Percentiles rank a stretch among this genome's conserved stretches.
Conservation (phyloP, 441 rosid genomes). For the Populus hybrid region DNA sequence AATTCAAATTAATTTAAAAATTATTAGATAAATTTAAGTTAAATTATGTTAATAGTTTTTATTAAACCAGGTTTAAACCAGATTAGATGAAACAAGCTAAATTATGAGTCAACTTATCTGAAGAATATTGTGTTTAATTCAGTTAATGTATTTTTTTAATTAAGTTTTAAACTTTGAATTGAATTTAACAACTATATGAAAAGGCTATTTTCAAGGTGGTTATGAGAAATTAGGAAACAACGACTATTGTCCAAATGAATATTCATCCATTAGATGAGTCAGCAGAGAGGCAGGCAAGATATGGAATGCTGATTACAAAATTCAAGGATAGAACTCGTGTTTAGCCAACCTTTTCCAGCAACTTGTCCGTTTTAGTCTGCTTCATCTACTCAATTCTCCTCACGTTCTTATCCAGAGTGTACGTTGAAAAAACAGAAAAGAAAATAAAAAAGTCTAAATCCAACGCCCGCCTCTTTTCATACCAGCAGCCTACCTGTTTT, state of each 20-base stretch:
- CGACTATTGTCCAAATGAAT: background rate
- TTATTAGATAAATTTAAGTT: too few relatives aligned
- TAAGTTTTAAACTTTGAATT: too few relatives aligned
- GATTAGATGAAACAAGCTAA: too few relatives aligned
- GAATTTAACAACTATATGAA: too few relatives aligned
- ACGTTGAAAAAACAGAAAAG: background rate
- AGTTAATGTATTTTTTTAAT: too few relatives aligned
- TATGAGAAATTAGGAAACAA: background rate
- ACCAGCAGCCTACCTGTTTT: background rate
- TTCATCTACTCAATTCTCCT: background rate
- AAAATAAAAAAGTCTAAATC: conserved; percentile 6
- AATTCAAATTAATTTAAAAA: too few relatives aligned
- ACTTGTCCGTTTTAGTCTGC: background rate
- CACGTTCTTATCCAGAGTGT: conserved; percentile 16
- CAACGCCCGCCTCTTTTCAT: background rate
- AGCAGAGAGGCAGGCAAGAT: background rate
- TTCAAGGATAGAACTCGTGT: background rate
- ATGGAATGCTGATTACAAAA: background rate
- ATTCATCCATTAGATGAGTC: background rate
- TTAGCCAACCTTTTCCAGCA: background rate
- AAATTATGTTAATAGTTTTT: too few relatives aligned
- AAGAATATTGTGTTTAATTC: too few relatives aligned
- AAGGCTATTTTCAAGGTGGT: background rate
- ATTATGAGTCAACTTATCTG: too few relatives aligned
- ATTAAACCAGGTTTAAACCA: too few relatives aligned